These are phyloP conservation scores for Talaromyces sp. DNA, from an alignment of 2,329 filamentous ascomycete genomes.

Conservation along the genomic window DNA sequence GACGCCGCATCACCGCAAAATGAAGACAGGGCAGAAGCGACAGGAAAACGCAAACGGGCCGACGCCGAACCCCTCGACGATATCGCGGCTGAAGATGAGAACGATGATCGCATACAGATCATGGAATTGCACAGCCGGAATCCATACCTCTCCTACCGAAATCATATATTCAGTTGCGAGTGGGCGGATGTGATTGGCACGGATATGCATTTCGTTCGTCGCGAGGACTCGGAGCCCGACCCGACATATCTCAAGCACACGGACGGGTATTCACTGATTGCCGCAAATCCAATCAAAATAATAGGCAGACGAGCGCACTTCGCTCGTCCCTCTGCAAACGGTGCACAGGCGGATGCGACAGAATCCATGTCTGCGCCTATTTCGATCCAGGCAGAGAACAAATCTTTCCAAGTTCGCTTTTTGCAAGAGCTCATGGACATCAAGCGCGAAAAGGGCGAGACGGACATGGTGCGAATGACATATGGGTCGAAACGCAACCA, in stretches of 20 bases:
- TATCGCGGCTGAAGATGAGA: background rate
- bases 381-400: conserved; percentile 7
- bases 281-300: conserved; percentile 67
- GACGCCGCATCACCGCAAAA: conserved; percentile 25
- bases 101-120: conserved; percentile 62
- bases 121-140: conserved; percentile 74
- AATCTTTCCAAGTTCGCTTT: conserved; percentile 50
- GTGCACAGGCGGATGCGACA: background rate
- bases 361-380: background rate
- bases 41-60: conserved; percentile 5
- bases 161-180: conserved; percentile 70
- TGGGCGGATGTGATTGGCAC: conserved; percentile 86
- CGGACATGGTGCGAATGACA: conserved; percentile 61
- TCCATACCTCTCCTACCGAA: conserved; percentile 76
- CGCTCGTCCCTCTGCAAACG: conserved; percentile 33
- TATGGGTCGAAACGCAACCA: conserved; percentile 44
- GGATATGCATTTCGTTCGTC: conserved; percentile 68
- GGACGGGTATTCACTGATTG: conserved; percentile 65
- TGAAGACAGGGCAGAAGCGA: conserved; percentile 25
- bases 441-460: conserved; percentile 63
- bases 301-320: conserved; percentile 64
- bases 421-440: conserved; percentile 63
- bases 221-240: conserved; percentile 42
- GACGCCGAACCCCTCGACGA: background rate
- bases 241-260: conserved; percentile 43